Evolutionary conservation across 2,329 filamentous ascomycete genomes (phyloP).

Genomic region (Alternaria sp.): DNA sequence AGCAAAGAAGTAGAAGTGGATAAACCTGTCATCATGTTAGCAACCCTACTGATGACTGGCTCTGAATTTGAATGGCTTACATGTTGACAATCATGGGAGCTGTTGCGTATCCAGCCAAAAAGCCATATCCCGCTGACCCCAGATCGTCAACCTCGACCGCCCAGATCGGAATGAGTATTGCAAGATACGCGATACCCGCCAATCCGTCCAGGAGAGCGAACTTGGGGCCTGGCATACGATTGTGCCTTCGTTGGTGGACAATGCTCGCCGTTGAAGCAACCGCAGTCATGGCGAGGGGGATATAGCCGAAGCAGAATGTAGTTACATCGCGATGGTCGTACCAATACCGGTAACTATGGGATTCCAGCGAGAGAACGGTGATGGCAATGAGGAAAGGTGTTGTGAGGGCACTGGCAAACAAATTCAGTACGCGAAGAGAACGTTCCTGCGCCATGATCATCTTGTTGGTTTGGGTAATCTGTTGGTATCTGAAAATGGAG

Average conservation of each 20-base stretch:
- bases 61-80: background rate
- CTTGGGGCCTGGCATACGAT: background rate
- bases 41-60: background rate
- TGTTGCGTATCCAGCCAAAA: constrained; percentile 24
- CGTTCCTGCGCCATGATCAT: constrained; percentile 13
- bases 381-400: constrained; percentile 19
- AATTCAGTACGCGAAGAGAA: constrained; percentile 11
- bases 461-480: background rate
- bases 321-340: background rate
- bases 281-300: constrained; percentile 19
- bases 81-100: constrained; percentile 29
- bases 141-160: constrained; percentile 8
- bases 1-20: constrained; percentile 17
- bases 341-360: background rate
- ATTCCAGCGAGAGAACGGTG: constrained; percentile 11
- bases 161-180: constrained; percentile 22
- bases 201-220: constrained; percentile 12
- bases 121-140: constrained; percentile 3
- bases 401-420: constrained; percentile 14
- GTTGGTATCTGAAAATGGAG: background rate
- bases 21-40: constrained; percentile 8
- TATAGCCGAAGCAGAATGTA: constrained; percentile 21
- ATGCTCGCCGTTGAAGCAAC: constrained; percentile 9
- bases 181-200: constrained; percentile 9
- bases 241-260: constrained; percentile 4